phyloP scores from a whole-genome alignment of 2,329 filamentous ascomycete genomes.

The Calonectria pteridis region DNA sequence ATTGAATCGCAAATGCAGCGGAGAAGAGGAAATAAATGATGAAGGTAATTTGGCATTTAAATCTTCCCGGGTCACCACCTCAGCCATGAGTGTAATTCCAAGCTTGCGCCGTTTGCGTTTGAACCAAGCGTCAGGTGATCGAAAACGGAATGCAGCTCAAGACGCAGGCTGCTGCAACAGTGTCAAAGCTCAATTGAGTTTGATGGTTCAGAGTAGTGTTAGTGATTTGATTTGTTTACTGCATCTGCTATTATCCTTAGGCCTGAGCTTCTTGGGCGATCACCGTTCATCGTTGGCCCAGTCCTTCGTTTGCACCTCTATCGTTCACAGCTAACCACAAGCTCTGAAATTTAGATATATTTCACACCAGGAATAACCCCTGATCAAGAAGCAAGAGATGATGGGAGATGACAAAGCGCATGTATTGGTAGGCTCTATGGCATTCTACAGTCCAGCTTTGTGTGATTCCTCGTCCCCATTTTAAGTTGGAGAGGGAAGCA shows the following conservation, averaged over 20 bases:
- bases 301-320: not conserved
- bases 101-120: not conserved
- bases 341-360: not conserved
- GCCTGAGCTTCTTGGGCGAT: too few relatives aligned
- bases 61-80: not conserved
- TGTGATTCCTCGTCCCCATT: not conserved
- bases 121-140: not conserved
- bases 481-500: not conserved
- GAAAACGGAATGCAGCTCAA: not conserved
- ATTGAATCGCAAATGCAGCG: too few relatives aligned
- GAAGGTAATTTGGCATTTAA: not conserved
- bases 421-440: not conserved
- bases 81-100: not conserved
- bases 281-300: too few relatives aligned
- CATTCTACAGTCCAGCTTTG: not conserved
- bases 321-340: not conserved
- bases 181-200: not conserved
- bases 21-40: not conserved
- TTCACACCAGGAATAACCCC: too few relatives aligned
- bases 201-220: not conserved
- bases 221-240: too few relatives aligned
- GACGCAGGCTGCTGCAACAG: not conserved
- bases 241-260: too few relatives aligned
- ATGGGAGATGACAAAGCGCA: not conserved
- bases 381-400: not conserved